Percentiles rank a stretch among this genome's conserved stretches.
phyloP scores from a whole-genome alignment of 2,329 filamentous ascomycete species.

The Botrytis hyacinthi region DNA sequence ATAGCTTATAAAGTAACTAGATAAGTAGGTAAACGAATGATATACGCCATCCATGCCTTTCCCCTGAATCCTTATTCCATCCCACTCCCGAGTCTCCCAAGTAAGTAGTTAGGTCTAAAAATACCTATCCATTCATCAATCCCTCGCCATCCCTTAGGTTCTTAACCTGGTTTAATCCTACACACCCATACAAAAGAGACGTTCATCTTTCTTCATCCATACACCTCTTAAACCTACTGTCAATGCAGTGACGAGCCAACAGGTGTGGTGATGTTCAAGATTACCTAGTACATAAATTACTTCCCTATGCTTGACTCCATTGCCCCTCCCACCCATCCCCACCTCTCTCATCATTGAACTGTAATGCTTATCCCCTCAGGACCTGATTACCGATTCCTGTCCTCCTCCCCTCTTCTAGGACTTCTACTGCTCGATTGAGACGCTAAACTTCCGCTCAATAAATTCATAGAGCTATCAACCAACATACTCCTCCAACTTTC shows the following conservation, averaged over 20 bases:
- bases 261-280: slow-evolving; percentile 12
- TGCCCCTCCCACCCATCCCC: background rate
- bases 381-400: slow-evolving; percentile 31
- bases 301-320: background rate
- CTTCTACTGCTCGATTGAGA: slow-evolving; percentile 30
- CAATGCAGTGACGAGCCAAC: background rate
- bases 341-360: background rate
- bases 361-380: background rate
- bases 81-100: background rate
- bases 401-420: slow-evolving; percentile 29
- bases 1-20: background rate
- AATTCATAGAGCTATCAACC: slow-evolving; percentile 26
- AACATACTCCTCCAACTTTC: slow-evolving; percentile 19
- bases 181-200: slow-evolving; percentile 28
- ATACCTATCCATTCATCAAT: background rate
- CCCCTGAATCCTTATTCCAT: slow-evolving; percentile 21
- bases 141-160: slow-evolving; percentile 1
- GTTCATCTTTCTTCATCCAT: background rate
- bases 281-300: slow-evolving; percentile 21
- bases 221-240: slow-evolving; percentile 2
- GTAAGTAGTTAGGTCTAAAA: background rate
- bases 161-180: slow-evolving; percentile 21
- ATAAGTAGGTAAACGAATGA: slow-evolving; percentile 29
- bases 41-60: slow-evolving; percentile 35
- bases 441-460: slow-evolving; percentile 31